phyloP scores from a whole-genome alignment of 805 yeast species.

The Candida oleophila region DNA sequence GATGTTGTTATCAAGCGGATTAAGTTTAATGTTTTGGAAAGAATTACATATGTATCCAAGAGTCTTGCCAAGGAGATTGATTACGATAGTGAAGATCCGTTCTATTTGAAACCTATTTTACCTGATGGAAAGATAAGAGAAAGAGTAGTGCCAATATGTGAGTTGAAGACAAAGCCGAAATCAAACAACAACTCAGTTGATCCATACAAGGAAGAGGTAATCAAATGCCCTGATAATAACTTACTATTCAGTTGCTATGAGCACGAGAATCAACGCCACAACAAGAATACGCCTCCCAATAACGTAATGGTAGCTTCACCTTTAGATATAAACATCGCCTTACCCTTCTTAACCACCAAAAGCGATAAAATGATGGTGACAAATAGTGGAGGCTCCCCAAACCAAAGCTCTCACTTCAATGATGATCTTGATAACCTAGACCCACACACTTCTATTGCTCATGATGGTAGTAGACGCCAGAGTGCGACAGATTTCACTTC shows the following conservation, averaged over 20 bases:
- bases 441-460: background rate
- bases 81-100: constrained; percentile 31
- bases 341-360: constrained; percentile 42
- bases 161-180: constrained; percentile 55
- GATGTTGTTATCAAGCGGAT: constrained; percentile 61
- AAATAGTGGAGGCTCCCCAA: constrained; percentile 12
- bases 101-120: constrained; percentile 13
- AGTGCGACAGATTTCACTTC: constrained; percentile 18
- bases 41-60: constrained; percentile 60
- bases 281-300: background rate
- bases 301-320: constrained; percentile 41
- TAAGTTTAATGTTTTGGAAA: constrained; percentile 64
- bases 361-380: constrained; percentile 29
- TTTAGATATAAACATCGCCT: constrained; percentile 41
- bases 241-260: constrained; percentile 57
- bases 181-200: constrained; percentile 30
- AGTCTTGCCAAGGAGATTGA: constrained; percentile 47
- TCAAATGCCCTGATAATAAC: constrained; percentile 60
- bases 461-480: background rate
- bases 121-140: constrained; percentile 38
- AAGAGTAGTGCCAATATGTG: constrained; percentile 57
- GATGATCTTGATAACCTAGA: background rate
- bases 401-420: background rate
- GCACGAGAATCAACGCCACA: constrained; percentile 14
- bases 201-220: constrained; percentile 60